These are phyloP conservation scores for Suillus decipiens DNA, from an alignment of 768 basidiomycete genomes.

Conservation along the genomic window DNA sequence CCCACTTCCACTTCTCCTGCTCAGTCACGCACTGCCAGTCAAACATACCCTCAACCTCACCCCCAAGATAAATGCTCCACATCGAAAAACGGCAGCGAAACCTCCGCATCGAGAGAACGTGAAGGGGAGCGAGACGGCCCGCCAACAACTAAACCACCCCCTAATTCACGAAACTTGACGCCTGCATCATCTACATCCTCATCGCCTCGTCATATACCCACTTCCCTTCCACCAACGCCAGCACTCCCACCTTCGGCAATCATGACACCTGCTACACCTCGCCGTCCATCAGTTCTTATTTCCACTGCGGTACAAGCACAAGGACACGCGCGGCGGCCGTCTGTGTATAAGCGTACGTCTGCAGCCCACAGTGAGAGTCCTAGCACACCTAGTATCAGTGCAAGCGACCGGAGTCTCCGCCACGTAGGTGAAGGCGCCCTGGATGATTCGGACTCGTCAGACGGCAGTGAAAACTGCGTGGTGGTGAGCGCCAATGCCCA, in stretches of 20 bases:
- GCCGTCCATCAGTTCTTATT: constrained; percentile 42
- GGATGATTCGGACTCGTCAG: constrained; percentile 75
- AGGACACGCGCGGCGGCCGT: constrained; percentile 35
- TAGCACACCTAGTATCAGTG: constrained; percentile 29
- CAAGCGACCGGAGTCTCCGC: constrained; percentile 49
- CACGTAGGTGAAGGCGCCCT: constrained; percentile 79
- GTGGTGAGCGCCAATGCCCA: constrained; percentile 16
- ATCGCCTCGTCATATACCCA: constrained; percentile 50
- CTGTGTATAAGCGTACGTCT: constrained; percentile 48
- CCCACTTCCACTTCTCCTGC: constrained; percentile 25
- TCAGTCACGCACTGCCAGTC: constrained; percentile 23
- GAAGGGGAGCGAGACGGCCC: constrained; percentile 19
- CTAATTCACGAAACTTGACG: constrained; percentile 50
- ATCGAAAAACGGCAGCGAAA: constrained; percentile 16
- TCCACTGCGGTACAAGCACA: constrained; percentile 36
- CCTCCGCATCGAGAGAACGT: constrained; percentile 33
- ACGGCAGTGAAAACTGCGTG: constrained; percentile 24
- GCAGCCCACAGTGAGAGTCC: constrained; percentile 36
- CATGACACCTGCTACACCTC: constrained; percentile 48
- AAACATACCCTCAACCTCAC: neutral
- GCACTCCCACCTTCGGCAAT: constrained; percentile 34
- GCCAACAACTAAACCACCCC: constrained; percentile 29
- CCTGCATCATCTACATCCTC: constrained; percentile 60
- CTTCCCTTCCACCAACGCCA: constrained; percentile 42
- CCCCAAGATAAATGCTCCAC: constrained; percentile 16